phyloP scores from a whole-genome alignment of 257 asterid species.

The Salvia hispanica region DNA sequence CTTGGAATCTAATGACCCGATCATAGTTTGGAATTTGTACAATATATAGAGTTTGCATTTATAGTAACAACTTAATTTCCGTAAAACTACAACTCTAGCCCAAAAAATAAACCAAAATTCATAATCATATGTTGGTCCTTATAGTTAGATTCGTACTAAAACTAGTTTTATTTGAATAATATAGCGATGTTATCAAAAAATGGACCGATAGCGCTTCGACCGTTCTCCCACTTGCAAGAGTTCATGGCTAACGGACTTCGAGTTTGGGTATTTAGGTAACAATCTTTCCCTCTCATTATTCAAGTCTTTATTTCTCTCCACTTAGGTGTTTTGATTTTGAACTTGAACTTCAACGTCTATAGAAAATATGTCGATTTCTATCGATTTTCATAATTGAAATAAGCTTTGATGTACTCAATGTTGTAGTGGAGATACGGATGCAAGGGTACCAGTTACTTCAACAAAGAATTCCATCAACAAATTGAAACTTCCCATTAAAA shows the following conservation, averaged over 20 bases:
- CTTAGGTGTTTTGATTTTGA: too few relatives aligned
- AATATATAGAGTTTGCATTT: too few relatives aligned
- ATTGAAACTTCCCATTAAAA: constrained; percentile 50
- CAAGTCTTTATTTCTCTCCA: not conserved
- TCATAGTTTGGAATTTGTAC: too few relatives aligned
- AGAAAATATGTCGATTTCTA: not conserved
- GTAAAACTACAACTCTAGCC: too few relatives aligned
- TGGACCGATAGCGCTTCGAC: constrained; percentile 69
- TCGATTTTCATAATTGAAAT: not conserved
- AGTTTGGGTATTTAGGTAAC: constrained; percentile 77
- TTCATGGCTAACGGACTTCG: constrained; percentile 60
- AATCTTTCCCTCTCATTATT: not conserved
- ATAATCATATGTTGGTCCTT: too few relatives aligned
- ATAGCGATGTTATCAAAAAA: constrained; percentile 50
- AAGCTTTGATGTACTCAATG: not conserved
- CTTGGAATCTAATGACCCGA: too few relatives aligned
- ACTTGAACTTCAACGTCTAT: too few relatives aligned
- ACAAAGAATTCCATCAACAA: constrained; percentile 52
- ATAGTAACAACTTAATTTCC: too few relatives aligned
- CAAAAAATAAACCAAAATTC: too few relatives aligned
- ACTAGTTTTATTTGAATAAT: constrained; percentile 9
- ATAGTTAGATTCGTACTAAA: not conserved
- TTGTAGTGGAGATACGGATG: constrained; percentile 83
- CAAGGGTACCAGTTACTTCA: constrained; percentile 75
- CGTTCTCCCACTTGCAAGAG: constrained; percentile 61